Evolutionary conservation across 2,329 filamentous ascomycete species (phyloP).

Genomic region (Celoporthe dispersa): DNA sequence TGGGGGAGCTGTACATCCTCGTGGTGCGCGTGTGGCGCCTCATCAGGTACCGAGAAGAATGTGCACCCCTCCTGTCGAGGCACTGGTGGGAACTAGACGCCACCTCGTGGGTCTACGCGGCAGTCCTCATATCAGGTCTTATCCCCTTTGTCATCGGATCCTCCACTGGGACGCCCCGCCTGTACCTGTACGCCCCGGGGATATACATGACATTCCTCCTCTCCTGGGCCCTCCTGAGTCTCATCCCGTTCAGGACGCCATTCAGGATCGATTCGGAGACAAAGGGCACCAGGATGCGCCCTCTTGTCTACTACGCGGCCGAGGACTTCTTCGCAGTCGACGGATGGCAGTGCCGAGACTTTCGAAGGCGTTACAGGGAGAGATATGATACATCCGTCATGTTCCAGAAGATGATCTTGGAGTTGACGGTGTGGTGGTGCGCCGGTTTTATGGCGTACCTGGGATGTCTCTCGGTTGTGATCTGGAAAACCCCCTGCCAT

Average conservation of each 20-base stretch:
- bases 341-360: constrained; percentile 25
- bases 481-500: constrained; percentile 21
- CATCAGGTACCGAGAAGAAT: constrained; percentile 17
- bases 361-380: constrained; percentile 21
- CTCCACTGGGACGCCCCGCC: constrained; percentile 13
- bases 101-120: constrained; percentile 26
- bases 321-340: constrained; percentile 27
- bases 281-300: constrained; percentile 17
- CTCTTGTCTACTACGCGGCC: constrained; percentile 26
- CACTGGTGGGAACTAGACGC: constrained; percentile 26
- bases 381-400: constrained; percentile 24
- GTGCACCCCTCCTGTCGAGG: constrained; percentile 22
- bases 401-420: constrained; percentile 25
- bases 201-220: constrained; percentile 25
- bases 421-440: constrained; percentile 26
- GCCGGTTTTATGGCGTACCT: constrained; percentile 24
- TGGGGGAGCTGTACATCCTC: constrained; percentile 36
- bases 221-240: constrained; percentile 18
- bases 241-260: constrained; percentile 21
- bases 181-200: constrained; percentile 21
- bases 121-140: constrained; percentile 15
- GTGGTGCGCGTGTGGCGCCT: constrained; percentile 23
- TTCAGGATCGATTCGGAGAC: constrained; percentile 20
- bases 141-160: constrained; percentile 25
- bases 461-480: constrained; percentile 25